phyloP scores from a whole-genome alignment of 352 stramenopile species.

The Globisporangium yorkense region DNA sequence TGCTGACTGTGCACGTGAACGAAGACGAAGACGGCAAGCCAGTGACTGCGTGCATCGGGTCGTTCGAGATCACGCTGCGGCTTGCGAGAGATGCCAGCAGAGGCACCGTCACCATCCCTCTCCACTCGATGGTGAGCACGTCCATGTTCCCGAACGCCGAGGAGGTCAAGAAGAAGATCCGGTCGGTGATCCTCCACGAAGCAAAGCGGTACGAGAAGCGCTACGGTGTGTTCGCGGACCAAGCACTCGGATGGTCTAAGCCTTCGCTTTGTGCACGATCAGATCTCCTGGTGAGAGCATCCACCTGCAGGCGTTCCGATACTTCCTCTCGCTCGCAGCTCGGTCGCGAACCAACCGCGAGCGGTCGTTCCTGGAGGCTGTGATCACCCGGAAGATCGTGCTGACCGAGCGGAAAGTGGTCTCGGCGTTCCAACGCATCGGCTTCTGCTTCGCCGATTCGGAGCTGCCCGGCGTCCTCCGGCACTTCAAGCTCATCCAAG shows the following conservation, averaged over 20 bases:
- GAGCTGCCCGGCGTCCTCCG: conserved; percentile 44
- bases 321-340: conserved; percentile 46
- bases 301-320: conserved; percentile 46
- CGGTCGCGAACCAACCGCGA: conserved; percentile 40
- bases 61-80: conserved; percentile 53
- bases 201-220: conserved; percentile 33
- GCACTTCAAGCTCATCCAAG: conserved; percentile 41
- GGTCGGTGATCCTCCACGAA: conserved; percentile 46
- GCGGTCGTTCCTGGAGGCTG: conserved; percentile 47
- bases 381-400: conserved; percentile 56
- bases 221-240: not conserved
- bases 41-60: conserved; percentile 20
- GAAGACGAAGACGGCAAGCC: conserved; percentile 7
- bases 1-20: conserved; percentile 45
- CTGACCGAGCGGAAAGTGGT: conserved; percentile 55
- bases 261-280: not conserved
- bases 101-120: conserved; percentile 19
- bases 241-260: too few species aligned
- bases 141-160: conserved; percentile 39
- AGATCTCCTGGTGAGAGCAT: conserved; percentile 52
- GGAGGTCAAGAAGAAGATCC: conserved; percentile 55
- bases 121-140: conserved; percentile 54
- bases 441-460: conserved; percentile 42
- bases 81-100: conserved; percentile 22
- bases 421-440: conserved; percentile 42